A percentile compares a stretch with the other conserved stretches of the same genome.
Conservation (phyloP, 2,329 filamentous ascomycete genomes). For the Setomelanomma holmii region DNA sequence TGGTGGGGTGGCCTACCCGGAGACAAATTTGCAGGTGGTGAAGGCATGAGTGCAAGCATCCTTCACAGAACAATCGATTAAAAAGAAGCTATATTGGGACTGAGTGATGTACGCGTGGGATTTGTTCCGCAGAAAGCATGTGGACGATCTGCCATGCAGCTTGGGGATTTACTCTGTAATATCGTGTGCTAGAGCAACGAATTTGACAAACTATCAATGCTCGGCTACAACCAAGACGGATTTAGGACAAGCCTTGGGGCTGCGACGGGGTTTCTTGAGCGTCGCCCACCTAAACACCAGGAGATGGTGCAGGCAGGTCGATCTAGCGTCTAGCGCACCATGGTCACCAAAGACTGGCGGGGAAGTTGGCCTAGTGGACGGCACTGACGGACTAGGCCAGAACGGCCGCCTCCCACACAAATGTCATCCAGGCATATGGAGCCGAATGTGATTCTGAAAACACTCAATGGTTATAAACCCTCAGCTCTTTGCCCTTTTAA, state of each 20-base stretch:
- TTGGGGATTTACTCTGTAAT: constrained; percentile 43
- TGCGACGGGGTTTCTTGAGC: constrained; percentile 43
- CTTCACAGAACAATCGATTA: constrained; percentile 27
- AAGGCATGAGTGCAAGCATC: constrained; percentile 49
- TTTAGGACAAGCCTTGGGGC: constrained; percentile 39
- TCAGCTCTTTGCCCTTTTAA: no score
- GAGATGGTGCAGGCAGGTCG: constrained; percentile 38
- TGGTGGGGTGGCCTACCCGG: constrained; percentile 30
- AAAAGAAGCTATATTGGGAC: constrained; percentile 28
- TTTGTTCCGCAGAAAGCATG: constrained; percentile 29
- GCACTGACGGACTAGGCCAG: constrained; percentile 36
- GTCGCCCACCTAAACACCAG: constrained; percentile 39
- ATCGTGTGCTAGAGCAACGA: constrained; percentile 26
- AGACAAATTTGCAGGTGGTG: constrained; percentile 42
- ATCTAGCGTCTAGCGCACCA: constrained; percentile 45
- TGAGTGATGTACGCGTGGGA: constrained; percentile 26
- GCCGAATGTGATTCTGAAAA: constrained; percentile 11
- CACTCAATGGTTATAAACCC: constrained; percentile 1
- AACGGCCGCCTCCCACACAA: constrained; percentile 35
- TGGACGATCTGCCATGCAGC: constrained; percentile 36
- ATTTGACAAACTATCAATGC: constrained; percentile 35
- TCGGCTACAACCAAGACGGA: constrained; percentile 33
- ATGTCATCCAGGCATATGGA: constrained; percentile 29
- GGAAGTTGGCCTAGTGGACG: constrained; percentile 41
- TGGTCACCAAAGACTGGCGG: constrained; percentile 38